phyloP scores from a whole-genome alignment of 768 basidiomycete genomes.

The Lactarius quietus region DNA sequence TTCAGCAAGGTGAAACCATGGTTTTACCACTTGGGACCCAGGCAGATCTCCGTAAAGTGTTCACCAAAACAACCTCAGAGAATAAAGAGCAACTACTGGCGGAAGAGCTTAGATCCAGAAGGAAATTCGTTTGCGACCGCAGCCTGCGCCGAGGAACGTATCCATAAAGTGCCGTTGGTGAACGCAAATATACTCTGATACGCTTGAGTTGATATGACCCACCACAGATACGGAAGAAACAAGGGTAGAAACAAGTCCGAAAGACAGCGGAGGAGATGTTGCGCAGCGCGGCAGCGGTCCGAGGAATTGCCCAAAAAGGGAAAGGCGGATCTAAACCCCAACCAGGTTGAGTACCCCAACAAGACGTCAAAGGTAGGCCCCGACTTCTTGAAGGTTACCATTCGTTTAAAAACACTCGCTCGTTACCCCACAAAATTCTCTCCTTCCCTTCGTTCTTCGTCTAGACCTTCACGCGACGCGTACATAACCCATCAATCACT shows the following conservation, averaged over 20 bases:
- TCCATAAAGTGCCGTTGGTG: not conserved
- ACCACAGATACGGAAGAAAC: not conserved
- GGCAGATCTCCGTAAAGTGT: not conserved
- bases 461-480: not conserved
- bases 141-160: not conserved
- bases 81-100: not conserved
- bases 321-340: not conserved
- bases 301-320: not conserved
- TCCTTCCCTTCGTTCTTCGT: not conserved
- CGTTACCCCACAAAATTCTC: slow-evolving; percentile 6
- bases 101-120: not conserved
- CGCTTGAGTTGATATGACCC: not conserved
- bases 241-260: not conserved
- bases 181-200: not conserved
- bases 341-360: slow-evolving; percentile 18
- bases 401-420: slow-evolving; percentile 16
- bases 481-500: not conserved
- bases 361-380: not conserved
- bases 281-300: not conserved
- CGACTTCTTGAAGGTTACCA: not conserved
- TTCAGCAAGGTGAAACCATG: not conserved
- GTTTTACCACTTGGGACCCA: not conserved
- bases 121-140: not conserved
- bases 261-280: not conserved
- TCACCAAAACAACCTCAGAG: not conserved